These are phyloP conservation scores for Conticribra weissflogii DNA, from an alignment of 108 stramenopile genomes.

Conservation along the genomic window DNA sequence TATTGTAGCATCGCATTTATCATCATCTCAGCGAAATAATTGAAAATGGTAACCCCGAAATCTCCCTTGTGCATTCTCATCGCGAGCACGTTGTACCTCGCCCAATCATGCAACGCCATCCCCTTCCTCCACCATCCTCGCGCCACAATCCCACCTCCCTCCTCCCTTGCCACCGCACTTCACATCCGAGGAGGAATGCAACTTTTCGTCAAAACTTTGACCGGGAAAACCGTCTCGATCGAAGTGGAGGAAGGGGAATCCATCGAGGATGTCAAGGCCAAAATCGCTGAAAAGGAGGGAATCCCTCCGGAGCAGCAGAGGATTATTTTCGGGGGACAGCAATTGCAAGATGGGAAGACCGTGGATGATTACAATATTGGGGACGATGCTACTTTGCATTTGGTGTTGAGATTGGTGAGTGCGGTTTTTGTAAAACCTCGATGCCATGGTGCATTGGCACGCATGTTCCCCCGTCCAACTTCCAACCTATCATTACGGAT, in stretches of 20 bases:
- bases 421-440: no score
- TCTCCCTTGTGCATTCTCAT: slow-evolving; percentile 29
- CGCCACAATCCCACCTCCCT: slow-evolving; percentile 2
- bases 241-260: slow-evolving; percentile 97
- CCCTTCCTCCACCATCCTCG: slow-evolving; percentile 16
- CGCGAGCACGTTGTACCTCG: slow-evolving; percentile 19
- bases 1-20: no score
- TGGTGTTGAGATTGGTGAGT: slow-evolving; percentile 84
- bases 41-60: slow-evolving; percentile 28
- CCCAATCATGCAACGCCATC: slow-evolving; percentile 32
- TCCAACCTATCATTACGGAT: no score
- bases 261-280: slow-evolving; percentile 97
- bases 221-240: slow-evolving; percentile 95
- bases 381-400: slow-evolving; percentile 94
- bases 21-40: no score
- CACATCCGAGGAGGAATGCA: slow-evolving; percentile 88
- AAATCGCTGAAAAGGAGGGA: slow-evolving; percentile 97
- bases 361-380: slow-evolving; percentile 95
- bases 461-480: no score
- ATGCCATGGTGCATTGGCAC: no score
- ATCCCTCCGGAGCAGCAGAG: slow-evolving; percentile 96
- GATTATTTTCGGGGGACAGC: slow-evolving; percentile 97
- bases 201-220: slow-evolving; percentile 96
- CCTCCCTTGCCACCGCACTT: slow-evolving; percentile 35
- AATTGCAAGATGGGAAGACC: slow-evolving; percentile 94